Conservation (phyloP, 805 yeast species). For the Pichia eremophila region DNA sequence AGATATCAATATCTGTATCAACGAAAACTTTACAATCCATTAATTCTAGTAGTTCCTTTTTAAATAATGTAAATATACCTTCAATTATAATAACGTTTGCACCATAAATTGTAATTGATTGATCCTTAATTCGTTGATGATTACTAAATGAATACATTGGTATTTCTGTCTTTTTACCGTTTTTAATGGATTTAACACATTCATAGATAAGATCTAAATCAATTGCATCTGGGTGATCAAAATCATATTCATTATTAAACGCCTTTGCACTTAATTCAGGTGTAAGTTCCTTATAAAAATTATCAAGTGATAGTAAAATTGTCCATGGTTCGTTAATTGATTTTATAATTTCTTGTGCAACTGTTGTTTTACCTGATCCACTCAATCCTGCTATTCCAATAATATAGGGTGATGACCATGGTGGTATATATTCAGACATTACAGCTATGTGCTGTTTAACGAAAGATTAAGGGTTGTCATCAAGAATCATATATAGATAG, state of each 20-base stretch:
- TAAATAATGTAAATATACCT: constrained; percentile 79
- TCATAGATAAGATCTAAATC: constrained; percentile 66
- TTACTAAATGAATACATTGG: constrained; percentile 61
- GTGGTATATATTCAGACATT: constrained; percentile 46
- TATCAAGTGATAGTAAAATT: constrained; percentile 78
- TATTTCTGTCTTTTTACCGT: constrained; percentile 58
- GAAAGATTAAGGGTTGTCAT: too few relatives aligned
- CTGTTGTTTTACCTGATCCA: constrained; percentile 92
- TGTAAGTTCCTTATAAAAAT: constrained; percentile 73
- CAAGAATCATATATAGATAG: too few relatives aligned
- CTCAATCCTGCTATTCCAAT: constrained; percentile 83
- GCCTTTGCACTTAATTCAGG: constrained; percentile 56
- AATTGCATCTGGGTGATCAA: constrained; percentile 78
- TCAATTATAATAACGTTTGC: constrained; percentile 90
- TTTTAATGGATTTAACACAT: constrained; percentile 56
- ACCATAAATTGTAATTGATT: constrained; percentile 74
- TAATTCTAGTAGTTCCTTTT: constrained; percentile 54
- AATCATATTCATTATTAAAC: constrained; percentile 63
- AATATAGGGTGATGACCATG: constrained; percentile 82
- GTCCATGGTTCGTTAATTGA: constrained; percentile 89
- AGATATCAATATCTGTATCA: constrained; percentile 88
- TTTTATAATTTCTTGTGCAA: constrained; percentile 73
- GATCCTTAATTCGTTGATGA: constrained; percentile 48
- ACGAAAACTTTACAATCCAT: constrained; percentile 87
- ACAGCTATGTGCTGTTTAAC: too few relatives aligned